Percentiles rank a stretch among this genome's conserved stretches.
Evolutionary conservation across 2,329 filamentous ascomycete species (phyloP).

Genomic region (Hymenoscyphus fructigenus): DNA sequence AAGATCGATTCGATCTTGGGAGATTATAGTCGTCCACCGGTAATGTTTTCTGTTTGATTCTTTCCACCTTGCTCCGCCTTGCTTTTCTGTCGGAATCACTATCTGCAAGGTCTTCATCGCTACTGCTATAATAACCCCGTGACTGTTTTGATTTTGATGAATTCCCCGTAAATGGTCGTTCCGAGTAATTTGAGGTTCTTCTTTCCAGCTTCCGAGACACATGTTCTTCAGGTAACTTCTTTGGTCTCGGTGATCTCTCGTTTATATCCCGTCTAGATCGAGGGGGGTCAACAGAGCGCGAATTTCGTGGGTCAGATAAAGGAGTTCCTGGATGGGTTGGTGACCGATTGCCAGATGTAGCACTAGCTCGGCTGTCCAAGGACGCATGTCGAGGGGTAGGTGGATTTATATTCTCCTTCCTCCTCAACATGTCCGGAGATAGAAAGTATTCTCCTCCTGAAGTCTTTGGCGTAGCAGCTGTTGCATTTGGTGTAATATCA

Average conservation of each 20-base stretch:
- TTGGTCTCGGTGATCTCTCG: slow-evolving; percentile 29
- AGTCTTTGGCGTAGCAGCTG: slow-evolving; percentile 26
- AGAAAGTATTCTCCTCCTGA: slow-evolving; percentile 42
- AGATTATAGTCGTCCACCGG: neutral
- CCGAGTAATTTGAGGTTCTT: slow-evolving; percentile 21
- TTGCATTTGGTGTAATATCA: slow-evolving; percentile 35
- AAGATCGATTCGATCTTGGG: slow-evolving; percentile 29
- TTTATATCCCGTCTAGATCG: slow-evolving; percentile 24
- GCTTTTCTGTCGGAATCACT: slow-evolving; percentile 30
- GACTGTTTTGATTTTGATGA: slow-evolving; percentile 28
- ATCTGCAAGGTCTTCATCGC: slow-evolving; percentile 32
- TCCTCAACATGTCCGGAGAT: slow-evolving; percentile 46
- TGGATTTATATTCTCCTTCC: slow-evolving; percentile 21
- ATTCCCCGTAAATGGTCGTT: slow-evolving; percentile 18
- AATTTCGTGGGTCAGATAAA: slow-evolving; percentile 23
- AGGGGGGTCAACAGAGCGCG: slow-evolving; percentile 8
- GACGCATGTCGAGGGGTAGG: slow-evolving; percentile 35
- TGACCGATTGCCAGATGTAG: slow-evolving; percentile 28
- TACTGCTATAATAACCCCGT: slow-evolving; percentile 28
- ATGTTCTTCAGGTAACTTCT: slow-evolving; percentile 29
- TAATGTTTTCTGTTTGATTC: slow-evolving; percentile 1
- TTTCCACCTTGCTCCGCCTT: slow-evolving; percentile 4
- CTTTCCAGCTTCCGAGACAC: slow-evolving; percentile 23
- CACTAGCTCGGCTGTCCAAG: slow-evolving; percentile 33
- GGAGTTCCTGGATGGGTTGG: slow-evolving; percentile 25